These are phyloP conservation scores for Tranzscheliella williamsii DNA, from an alignment of 1,284 basidiomycete species.

Conservation along the genomic window DNA sequence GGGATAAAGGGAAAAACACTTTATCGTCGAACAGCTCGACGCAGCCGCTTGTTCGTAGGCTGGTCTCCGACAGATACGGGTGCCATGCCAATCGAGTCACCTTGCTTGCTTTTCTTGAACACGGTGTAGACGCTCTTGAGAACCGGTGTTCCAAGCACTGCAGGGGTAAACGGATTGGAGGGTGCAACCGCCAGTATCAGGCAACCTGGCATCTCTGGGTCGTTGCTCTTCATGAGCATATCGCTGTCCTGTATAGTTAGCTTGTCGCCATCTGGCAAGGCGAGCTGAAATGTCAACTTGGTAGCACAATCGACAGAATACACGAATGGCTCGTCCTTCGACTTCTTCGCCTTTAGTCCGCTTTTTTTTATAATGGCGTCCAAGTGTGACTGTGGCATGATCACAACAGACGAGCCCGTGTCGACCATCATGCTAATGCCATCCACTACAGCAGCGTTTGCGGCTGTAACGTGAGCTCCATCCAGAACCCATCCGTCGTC, in stretches of 20 bases:
- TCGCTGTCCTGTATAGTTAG: conserved; percentile 12
- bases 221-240: conserved; percentile 32
- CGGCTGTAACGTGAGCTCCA: neutral
- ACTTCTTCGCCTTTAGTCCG: conserved; percentile 8
- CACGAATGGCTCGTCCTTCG: conserved; percentile 11
- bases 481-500: conserved; percentile 18
- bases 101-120: no score
- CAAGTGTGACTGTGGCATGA: conserved; percentile 15
- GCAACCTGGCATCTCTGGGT: conserved; percentile 22
- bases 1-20: no score
- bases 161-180: conserved; percentile 17
- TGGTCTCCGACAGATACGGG: no score
- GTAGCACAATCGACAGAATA: conserved; percentile 31
- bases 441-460: no score
- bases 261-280: conserved; percentile 14
- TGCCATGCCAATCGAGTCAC: no score
- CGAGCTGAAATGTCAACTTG: conserved; percentile 14
- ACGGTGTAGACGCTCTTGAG: conserved; percentile 32
- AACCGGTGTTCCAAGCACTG: conserved; percentile 20
- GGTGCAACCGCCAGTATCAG: conserved; percentile 20
- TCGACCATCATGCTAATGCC: conserved; percentile 17
- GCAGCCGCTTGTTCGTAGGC: no score
- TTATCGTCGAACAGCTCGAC: no score
- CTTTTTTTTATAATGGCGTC: conserved; percentile 21
- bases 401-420: conserved; percentile 26